Base-by-base conservation (phyloP, 805 yeast genomes). In the Isabelozyma rhagii region DNA sequence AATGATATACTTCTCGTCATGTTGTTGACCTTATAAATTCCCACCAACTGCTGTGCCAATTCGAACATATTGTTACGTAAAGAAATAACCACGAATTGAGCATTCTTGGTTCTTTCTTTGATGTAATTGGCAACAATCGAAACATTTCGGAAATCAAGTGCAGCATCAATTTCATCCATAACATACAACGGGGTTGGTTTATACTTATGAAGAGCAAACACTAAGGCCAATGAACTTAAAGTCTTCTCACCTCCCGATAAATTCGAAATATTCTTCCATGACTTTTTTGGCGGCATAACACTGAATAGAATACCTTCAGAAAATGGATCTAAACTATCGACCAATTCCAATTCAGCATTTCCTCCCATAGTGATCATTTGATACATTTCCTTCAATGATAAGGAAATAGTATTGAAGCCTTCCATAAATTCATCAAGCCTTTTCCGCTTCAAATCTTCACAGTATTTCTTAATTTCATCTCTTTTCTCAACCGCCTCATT, bases 321-420 rank as follows among this genome's bases (percentile, higher is more conserved):
- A 61, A 94, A 94, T n/a, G 99, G 99, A 68, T 94, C 98, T 63
- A 93, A 78, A 52, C 96, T 87, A 63, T 94, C 99, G 15, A 91
- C 97, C 43, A 93, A 77, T 66, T 94, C 99, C 36, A 94, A 76
- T 66, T 94, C 99, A 0, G 99, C 99, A 72, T 93, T 94, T 34
- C 99, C 99, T 27, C 99, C 99, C 96, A 93, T 91, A 0, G 99
- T 94, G 52, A 94, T 94, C 96, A 94, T 89, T 62, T 92, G 96
- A 61, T 94, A 94, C 98, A 94, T 92, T 60, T 90, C 97, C 65
- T 93, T 94, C 55, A 94, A 78, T 6, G 96, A 88, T 64, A 84
- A 75, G 1, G 97, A 90, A 28, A 94, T 94, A 17, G 83, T 78
- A 55, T 84, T 81, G 71, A 96, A 94, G 0, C 99, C 99, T 53